Percentiles rank a stretch among this genome's conserved stretches.
These are phyloP conservation scores for Scleromitrula shiraiana DNA, from an alignment of 2,329 filamentous ascomycete species.

Conservation along the genomic window DNA sequence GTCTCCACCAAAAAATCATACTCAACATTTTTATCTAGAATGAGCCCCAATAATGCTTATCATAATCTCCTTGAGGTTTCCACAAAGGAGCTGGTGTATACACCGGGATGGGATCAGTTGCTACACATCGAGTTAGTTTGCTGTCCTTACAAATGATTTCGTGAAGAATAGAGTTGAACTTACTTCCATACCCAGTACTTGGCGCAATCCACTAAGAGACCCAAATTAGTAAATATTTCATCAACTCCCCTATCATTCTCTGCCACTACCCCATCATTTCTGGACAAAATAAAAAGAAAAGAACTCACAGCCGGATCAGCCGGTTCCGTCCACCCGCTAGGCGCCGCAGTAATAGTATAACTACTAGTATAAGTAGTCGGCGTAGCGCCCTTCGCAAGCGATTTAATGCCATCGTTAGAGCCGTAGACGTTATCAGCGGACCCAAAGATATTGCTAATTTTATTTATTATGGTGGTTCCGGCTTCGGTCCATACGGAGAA, in stretches of 20 bases:
- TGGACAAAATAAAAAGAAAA: no score
- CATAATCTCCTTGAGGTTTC: slow-evolving; percentile 13
- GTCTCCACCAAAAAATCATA: neutral
- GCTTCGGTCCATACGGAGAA: slow-evolving; percentile 32
- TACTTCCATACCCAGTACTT: neutral
- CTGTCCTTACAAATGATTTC: slow-evolving; percentile 8
- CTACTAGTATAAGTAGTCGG: slow-evolving; percentile 26
- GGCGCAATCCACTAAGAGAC: neutral
- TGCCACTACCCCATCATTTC: no score
- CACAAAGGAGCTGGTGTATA: slow-evolving; percentile 29
- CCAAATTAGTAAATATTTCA: no score
- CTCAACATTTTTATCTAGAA: no score
- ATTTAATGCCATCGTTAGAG: slow-evolving; percentile 13
- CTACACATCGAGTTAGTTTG: slow-evolving; percentile 30
- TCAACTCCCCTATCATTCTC: no score
- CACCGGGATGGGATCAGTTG: slow-evolving; percentile 23
- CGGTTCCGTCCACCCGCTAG: slow-evolving; percentile 26
- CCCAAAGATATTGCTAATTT: slow-evolving; percentile 32
- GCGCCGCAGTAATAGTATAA: slow-evolving; percentile 27
- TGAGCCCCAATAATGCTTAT: slow-evolving; percentile 7
- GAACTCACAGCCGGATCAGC: slow-evolving; percentile 8
- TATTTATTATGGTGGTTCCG: slow-evolving; percentile 24
- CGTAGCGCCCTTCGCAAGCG: slow-evolving; percentile 8
- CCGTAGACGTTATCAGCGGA: slow-evolving; percentile 26
- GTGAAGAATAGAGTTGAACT: neutral